These are phyloP conservation scores for Kalmusia sp. DNA, from an alignment of 2,329 filamentous ascomycete genomes.

Conservation along the genomic window DNA sequence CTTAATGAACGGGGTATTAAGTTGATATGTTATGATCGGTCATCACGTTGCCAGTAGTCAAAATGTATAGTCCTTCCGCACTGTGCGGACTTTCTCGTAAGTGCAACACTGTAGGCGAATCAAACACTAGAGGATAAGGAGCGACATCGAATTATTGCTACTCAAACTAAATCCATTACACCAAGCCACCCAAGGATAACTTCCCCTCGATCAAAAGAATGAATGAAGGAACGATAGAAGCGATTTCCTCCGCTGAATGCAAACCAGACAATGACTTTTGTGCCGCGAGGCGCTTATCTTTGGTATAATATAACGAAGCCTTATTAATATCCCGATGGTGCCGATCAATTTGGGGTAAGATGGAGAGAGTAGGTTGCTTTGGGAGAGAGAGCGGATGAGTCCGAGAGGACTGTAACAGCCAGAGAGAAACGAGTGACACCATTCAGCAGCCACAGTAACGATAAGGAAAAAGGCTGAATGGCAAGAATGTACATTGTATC, in stretches of 20 bases:
- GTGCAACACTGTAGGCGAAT: no score
- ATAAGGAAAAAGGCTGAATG: slow-evolving; percentile 9
- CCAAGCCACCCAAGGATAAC: background rate
- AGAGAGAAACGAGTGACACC: background rate
- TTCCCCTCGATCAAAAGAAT: background rate
- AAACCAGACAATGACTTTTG: slow-evolving; percentile 15
- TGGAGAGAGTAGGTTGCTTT: slow-evolving; percentile 4
- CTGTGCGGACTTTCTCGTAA: no score
- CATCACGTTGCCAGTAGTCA: no score
- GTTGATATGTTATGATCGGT: no score
- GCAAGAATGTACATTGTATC: slow-evolving; percentile 35
- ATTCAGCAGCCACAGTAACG: slow-evolving; percentile 1
- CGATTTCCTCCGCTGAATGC: background rate
- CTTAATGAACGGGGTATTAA: no score
- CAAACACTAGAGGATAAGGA: background rate
- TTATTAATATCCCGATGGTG: slow-evolving; percentile 18
- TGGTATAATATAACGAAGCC: slow-evolving; percentile 20
- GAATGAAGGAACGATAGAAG: slow-evolving; percentile 2
- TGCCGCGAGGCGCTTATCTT: slow-evolving; percentile 30
- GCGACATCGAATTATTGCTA: background rate
- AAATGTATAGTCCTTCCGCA: no score
- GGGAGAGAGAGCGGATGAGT: background rate
- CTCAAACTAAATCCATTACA: background rate
- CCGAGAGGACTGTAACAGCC: background rate
- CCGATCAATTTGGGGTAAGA: slow-evolving; percentile 10